Conservation (phyloP, 164 flowering plant species). For the Brasenia schreberi region DNA sequence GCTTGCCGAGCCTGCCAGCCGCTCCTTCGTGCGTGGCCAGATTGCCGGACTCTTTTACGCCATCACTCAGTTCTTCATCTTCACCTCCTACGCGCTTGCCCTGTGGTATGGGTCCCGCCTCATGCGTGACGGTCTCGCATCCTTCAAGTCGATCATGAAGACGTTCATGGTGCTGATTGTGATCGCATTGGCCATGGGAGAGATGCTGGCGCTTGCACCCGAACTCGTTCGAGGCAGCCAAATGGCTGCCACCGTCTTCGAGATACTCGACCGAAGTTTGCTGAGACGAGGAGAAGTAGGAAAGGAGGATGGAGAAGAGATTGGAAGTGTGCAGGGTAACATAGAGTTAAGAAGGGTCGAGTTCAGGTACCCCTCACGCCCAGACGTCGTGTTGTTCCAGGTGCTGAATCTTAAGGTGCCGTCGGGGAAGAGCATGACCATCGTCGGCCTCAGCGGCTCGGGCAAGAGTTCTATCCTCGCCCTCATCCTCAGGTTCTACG, state of each 20-base stretch:
- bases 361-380: constrained; percentile 60
- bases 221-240: constrained; percentile 55
- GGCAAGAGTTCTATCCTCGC: constrained; percentile 69
- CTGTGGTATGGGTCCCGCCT: constrained; percentile 72
- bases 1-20: constrained; percentile 33
- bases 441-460: constrained; percentile 86
- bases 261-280: constrained; percentile 41
- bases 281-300: constrained; percentile 25
- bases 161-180: constrained; percentile 57
- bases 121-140: constrained; percentile 28
- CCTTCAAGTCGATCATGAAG: constrained; percentile 54
- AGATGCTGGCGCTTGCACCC: constrained; percentile 62
- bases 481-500: constrained; percentile 59
- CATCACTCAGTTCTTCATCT: constrained; percentile 38
- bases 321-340: constrained; percentile 38
- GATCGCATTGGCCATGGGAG: constrained; percentile 57
- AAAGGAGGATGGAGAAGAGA: constrained; percentile 28
- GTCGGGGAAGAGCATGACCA: constrained; percentile 58
- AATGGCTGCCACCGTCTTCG: constrained; percentile 52
- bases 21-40: constrained; percentile 49
- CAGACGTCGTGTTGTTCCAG: constrained; percentile 37
- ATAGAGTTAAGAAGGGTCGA: constrained; percentile 45
- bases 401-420: constrained; percentile 29
- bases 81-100: constrained; percentile 55
- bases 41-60: constrained; percentile 69